These are phyloP conservation scores for Citrus sinensis DNA, from an alignment of 345 rosid genomes.

Conservation along the genomic window DNA sequence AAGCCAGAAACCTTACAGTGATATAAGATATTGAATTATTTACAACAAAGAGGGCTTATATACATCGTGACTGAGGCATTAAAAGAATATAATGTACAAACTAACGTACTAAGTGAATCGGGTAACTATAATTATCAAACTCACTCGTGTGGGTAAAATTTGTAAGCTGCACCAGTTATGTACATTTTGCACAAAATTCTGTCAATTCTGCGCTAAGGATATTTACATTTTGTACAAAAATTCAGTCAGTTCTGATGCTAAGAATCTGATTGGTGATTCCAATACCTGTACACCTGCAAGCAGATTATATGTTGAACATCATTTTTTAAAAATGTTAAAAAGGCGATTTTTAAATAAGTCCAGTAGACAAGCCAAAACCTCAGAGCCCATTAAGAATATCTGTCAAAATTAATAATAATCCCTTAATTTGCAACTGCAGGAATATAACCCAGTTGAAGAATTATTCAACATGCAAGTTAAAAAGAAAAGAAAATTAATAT, in stretches of 20 bases:
- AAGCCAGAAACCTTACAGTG: too few species aligned
- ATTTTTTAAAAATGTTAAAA: not conserved
- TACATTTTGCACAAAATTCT: constrained; percentile 33
- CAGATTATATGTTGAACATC: not conserved
- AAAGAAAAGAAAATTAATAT: not conserved
- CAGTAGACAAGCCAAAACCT: too few species aligned
- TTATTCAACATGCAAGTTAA: not conserved
- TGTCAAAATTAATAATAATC: not conserved
- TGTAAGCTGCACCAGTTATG: constrained; percentile 8
- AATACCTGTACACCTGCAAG: constrained; percentile 28
- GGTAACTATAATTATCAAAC: constrained; percentile 18
- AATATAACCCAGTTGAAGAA: too few species aligned
- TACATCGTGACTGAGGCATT: not conserved
- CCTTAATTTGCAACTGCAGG: not conserved
- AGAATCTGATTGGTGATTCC: constrained; percentile 22
- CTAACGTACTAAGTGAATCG: constrained; percentile 12
- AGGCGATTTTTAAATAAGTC: not conserved
- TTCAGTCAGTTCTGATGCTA: constrained; percentile 17
- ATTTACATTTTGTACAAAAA: constrained; percentile 37
- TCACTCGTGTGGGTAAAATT: constrained; percentile 9
- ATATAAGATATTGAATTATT: not conserved
- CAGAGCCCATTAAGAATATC: not conserved
- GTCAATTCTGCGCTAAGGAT: not conserved
- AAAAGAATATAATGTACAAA: constrained; percentile 21
- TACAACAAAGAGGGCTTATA: constrained; percentile 2